Evolutionary conservation across 306 rosid species (phyloP), one percentile per base, ranked within the genome.

Genomic region (Prunus padus): DNA sequence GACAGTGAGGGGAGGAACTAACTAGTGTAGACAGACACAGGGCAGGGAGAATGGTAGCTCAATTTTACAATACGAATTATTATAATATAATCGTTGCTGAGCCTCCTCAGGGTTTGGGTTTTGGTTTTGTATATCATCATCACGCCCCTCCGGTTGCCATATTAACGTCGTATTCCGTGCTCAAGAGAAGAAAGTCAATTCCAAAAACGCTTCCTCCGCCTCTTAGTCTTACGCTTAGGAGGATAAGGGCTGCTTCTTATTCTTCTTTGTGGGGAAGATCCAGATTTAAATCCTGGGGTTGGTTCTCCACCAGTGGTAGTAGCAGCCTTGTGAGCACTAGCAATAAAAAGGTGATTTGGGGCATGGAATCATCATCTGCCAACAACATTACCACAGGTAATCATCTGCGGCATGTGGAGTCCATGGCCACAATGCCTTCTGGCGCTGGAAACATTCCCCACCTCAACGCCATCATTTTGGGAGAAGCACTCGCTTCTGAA

Each of bases 401-500:
- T 64, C 82, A 31, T 67, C 74, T 86, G 30, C 87, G 91, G 22
- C 94, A 89, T 11, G 73, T 85, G 66, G 92, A 88, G 55, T 86
- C 92, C 11, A 74, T 88, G 92, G 85, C 72, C 75, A 59, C 65
- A 56, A 57, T 74, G 44, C 89, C 91, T 28, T 88, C 92, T 4
- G 89, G 88, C 23, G 88, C 90, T 23, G 89, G 96, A 3, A 75
- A 77, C 31, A 82, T 82, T 52, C 67, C 93, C 2, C 78, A 55
- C 30, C 63, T 87, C 75, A 93, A 91, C 79, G 90, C 93, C 25
- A 83, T 86, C 11, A 81, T 84, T 30, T 71, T 90, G 28, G 97
- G 97, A 8, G 93, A 90, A 75, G 72, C 93, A 42, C 87, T 83
- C 26, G 96, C 96, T 31, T 63, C 93, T 37, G 97, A 89, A 76